Base-by-base conservation (phyloP, 2,329 filamentous ascomycete genomes). In the Epichloe amarillans region DNA sequence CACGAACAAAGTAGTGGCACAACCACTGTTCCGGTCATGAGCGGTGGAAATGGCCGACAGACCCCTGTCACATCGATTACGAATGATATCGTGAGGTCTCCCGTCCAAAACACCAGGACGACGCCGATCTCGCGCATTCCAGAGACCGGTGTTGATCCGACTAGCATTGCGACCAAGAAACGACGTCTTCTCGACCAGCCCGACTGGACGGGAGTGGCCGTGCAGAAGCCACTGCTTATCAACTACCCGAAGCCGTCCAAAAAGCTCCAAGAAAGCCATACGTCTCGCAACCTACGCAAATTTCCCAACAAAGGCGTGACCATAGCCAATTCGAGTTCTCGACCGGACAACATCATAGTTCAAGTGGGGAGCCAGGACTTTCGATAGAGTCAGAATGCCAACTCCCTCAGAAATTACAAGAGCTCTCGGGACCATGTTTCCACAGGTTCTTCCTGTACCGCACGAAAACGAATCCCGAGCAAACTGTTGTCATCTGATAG, bases 161-260 rank as follows among this genome's bases (percentile, higher is more conserved):
- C 44, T 12, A 56, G 57, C 21, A 48, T 63, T 3, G 52, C 58
- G 11, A 47, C 48, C 4, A 65, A 62, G 40, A 59, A 58, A 36
- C 57, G 53, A 21, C 58, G 38, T 43, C 53, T 66, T 3, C 51
- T 66, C 17, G 47, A 59, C 10, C 61, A 58, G 41, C 50, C 45
- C 11, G 60, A 65, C 35, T 69, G 66, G 64, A 61, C 59, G 0
- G 64, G 66, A 3, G 52, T 66, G 6, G 53, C 52, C 17, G 47
- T 64, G 11, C 64, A 68, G 44, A 67, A 65, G 46, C 55, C 61
- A 8, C 52, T 64, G 14, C 42, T 53, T 2, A 50, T 58, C 7
- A 53, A 59, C 11, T 60, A 58, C 42, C 51, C 58, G 5, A 53
- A 52, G 44, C 53, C 55, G 21, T 52, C 38, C 36, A 52, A 52